A percentile compares a stretch with the other conserved stretches of the same genome.
Conservation (phyloP, 345 rosid species). For the Streptanthus diversifolius region DNA sequence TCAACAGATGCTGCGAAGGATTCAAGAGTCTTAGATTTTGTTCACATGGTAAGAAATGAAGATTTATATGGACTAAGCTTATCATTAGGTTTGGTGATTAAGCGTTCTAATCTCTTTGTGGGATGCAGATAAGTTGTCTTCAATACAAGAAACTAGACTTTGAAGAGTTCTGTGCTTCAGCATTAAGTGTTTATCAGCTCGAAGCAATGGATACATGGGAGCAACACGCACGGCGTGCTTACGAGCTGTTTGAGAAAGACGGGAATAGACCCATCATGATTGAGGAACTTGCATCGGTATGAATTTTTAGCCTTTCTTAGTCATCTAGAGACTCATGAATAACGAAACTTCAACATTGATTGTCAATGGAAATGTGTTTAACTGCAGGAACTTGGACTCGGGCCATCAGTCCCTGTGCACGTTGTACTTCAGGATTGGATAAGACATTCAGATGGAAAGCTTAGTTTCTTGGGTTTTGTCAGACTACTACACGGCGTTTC, state of each 20-base stretch:
- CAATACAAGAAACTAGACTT: slow-evolving; percentile 79
- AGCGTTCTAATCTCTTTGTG: neutral
- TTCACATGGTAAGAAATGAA: slow-evolving; percentile 47
- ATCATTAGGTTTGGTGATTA: neutral
- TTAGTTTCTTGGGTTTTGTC: slow-evolving; percentile 86
- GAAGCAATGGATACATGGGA: slow-evolving; percentile 91
- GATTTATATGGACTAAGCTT: neutral
- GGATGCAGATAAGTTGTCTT: slow-evolving; percentile 65
- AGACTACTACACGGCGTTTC: slow-evolving; percentile 89
- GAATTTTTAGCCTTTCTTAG: neutral
- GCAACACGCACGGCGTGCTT: slow-evolving; percentile 76
- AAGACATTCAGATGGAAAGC: slow-evolving; percentile 81
- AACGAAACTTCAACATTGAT: neutral
- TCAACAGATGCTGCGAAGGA: slow-evolving; percentile 81
- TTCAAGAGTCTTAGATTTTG: slow-evolving; percentile 75
- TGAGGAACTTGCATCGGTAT: slow-evolving; percentile 88
- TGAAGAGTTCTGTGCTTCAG: slow-evolving; percentile 92
- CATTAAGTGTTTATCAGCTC: slow-evolving; percentile 82
- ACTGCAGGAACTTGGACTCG: slow-evolving; percentile 81
- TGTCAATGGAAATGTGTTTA: neutral
- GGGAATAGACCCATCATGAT: slow-evolving; percentile 87
- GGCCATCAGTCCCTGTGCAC: slow-evolving; percentile 84
- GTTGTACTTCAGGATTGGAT: slow-evolving; percentile 94
- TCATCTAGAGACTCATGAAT: slow-evolving; percentile 1
- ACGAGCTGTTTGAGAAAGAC: slow-evolving; percentile 82